Evolutionary conservation across 2,329 filamentous ascomycete genomes (phyloP).

Genomic region (Trichoderma sp.): DNA sequence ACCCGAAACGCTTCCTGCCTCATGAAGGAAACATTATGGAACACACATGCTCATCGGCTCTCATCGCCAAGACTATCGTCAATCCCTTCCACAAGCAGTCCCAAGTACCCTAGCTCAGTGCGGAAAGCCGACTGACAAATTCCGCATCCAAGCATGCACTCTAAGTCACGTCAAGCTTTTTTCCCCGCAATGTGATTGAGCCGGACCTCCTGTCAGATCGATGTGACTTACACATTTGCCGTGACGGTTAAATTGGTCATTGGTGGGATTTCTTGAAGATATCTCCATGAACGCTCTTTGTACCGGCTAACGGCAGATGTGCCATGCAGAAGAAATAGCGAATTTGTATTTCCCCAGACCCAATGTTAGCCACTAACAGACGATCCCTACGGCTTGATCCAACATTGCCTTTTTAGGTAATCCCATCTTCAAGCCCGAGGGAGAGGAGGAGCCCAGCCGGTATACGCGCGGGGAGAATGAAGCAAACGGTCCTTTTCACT

Average conservation of each 20-base stretch:
- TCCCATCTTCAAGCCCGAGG: neutral
- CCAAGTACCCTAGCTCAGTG: neutral
- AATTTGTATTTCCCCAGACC: neutral
- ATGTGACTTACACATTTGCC: neutral
- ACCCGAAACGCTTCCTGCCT: neutral
- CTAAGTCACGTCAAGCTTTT: neutral
- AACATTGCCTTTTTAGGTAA: neutral
- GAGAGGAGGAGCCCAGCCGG: neutral
- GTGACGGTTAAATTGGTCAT: neutral
- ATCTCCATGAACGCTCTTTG: neutral
- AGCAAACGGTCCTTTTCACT: neutral
- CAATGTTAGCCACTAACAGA: neutral
- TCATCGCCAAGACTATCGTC: neutral
- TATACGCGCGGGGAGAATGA: neutral
- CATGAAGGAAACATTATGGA: neutral
- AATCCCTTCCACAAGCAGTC: neutral
- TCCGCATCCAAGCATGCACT: neutral
- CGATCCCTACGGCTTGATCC: neutral
- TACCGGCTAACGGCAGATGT: neutral
- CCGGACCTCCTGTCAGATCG: neutral
- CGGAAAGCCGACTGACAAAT: neutral
- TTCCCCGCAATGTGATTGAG: neutral
- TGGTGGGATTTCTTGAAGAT: neutral
- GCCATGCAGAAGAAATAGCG: constrained; percentile 19
- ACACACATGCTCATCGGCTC: neutral